Evolutionary conservation across 176 grass and related monocot species (phyloP), one percentile per base, ranked within the genome.

Genomic region (Carex myosuroides): DNA sequence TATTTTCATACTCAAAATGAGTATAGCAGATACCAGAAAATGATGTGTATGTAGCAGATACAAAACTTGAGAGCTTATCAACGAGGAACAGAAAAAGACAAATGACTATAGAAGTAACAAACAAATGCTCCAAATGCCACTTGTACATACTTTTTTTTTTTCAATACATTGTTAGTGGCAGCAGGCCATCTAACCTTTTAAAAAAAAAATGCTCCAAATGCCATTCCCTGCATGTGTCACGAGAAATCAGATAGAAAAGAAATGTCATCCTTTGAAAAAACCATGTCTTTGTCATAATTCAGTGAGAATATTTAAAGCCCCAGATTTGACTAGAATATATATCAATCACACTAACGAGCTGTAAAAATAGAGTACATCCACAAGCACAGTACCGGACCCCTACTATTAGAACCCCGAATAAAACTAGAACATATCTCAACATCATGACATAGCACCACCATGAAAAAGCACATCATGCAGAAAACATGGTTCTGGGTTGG

Each of bases 401-500:
- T 16, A 77, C 24, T 56, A 77, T 55, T 26, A 30, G 55, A 77
- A 77, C 33, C 50, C 70, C 73, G 32, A 77, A 57, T 56, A 56
- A 56, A 77, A 77, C 73, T 77, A 77, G 44, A 55, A 48, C 48
- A 76, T 76, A 17, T 77, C 5, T 56, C 46, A 53, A 55, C 72
- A 76, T 77, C 20, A 56, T 26, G 48, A 56, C 24, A 57, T 56
- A 77, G 50, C 21, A 30, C 21, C 20, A 64, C 58, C 17, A 64
- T 62, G 33, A 81, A 81, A 81, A 63, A 12, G 79, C 35, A 61
- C 56, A 61, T 21, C 79, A 81, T 26, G 33, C 9, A 44, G 29
- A 60, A 64, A 64, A 60, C 79, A 81, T 81, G 58, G 60, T 18
- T 64, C n/a, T 46, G 18, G 39, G 55, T 81, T 46, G 55, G 57